Conservation (phyloP, 805 yeast genomes). For the Kodamaea sagamina region DNA sequence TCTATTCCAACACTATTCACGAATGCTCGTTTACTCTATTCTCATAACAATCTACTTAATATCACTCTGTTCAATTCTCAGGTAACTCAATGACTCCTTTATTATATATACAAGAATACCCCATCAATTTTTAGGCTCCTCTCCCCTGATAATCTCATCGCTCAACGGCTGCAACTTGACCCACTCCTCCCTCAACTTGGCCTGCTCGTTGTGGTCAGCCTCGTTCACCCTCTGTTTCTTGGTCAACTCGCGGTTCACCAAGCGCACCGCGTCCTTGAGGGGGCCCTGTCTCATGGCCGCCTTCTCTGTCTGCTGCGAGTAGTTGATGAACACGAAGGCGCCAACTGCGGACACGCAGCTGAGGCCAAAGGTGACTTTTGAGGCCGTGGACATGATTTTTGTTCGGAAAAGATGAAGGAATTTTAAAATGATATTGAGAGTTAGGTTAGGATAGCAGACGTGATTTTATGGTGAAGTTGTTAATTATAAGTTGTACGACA, state of each 20-base stretch:
- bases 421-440: not conserved
- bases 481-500: too few species aligned
- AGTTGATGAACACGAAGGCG: conserved; percentile 69
- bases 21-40: too few species aligned
- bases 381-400: conserved; percentile 70
- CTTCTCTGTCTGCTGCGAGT: conserved; percentile 68
- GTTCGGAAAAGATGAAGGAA: not conserved
- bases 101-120: not conserved
- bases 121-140: conserved; percentile 16
- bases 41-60: too few species aligned
- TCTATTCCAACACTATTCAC: too few species aligned
- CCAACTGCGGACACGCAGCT: conserved; percentile 57
- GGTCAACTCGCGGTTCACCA: conserved; percentile 45
- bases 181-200: conserved; percentile 56
- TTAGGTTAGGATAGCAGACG: not conserved
- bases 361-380: conserved; percentile 70
- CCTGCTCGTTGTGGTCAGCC: conserved; percentile 66
- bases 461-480: too few species aligned
- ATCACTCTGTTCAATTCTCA: too few species aligned
- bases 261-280: conserved; percentile 72
- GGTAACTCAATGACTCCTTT: not conserved
- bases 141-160: conserved; percentile 37
- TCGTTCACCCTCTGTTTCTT: conserved; percentile 54
- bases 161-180: conserved; percentile 62
- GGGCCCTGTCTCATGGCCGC: conserved; percentile 80